These are phyloP conservation scores for Onygenales sp. DNA, from an alignment of 2,329 filamentous ascomycete genomes.

Conservation along the genomic window DNA sequence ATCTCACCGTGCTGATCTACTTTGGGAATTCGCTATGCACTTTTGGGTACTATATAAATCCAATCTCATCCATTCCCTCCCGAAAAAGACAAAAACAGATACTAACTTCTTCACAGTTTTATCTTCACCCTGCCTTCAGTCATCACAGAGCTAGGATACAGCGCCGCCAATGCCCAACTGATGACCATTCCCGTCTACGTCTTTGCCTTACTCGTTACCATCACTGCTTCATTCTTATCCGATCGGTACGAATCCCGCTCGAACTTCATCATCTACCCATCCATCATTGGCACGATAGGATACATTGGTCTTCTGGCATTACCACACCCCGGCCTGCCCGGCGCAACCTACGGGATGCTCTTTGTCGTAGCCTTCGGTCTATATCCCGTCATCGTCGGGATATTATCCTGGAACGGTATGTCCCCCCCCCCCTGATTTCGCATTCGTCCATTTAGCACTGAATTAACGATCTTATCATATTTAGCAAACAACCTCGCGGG, in stretches of 20 bases:
- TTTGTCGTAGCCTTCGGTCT: neutral
- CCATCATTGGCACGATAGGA: neutral
- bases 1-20: slow-evolving; percentile 12
- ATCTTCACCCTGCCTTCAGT: slow-evolving; percentile 15
- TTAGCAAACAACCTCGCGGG: neutral
- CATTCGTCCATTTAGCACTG: no score
- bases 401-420: neutral
- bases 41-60: no score
- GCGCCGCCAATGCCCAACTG: slow-evolving; percentile 18
- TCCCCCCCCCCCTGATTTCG: no score
- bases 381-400: neutral
- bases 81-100: no score
- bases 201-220: slow-evolving; percentile 12
- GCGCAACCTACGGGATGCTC: neutral
- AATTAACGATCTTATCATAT: no score
- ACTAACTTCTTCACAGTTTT: slow-evolving; percentile 4
- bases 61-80: no score
- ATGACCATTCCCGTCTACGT: slow-evolving; percentile 21
- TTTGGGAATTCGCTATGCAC: neutral
- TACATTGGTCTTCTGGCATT: neutral
- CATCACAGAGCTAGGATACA: slow-evolving; percentile 17
- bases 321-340: neutral
- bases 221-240: slow-evolving; percentile 16
- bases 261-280: slow-evolving; percentile 8
- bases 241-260: slow-evolving; percentile 18